phyloP scores from a whole-genome alignment of 2,329 filamentous ascomycete genomes.

The Cladophialophora yegresii region DNA sequence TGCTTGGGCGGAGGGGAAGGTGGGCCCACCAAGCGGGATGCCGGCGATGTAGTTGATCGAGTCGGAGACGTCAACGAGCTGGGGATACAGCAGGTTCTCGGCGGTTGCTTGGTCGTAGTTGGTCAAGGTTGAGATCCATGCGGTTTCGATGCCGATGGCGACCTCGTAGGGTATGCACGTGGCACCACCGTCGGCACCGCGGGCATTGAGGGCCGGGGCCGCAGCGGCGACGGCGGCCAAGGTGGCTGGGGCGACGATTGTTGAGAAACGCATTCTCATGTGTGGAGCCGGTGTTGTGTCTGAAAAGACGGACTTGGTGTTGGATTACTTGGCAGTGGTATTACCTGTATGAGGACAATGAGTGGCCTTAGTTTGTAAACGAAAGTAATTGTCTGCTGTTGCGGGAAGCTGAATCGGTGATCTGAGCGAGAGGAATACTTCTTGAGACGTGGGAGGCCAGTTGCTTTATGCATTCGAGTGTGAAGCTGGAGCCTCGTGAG shows the following conservation, averaged over 20 bases:
- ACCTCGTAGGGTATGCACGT: conserved; percentile 28
- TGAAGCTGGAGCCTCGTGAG: background rate
- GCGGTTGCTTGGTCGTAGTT: conserved; percentile 28
- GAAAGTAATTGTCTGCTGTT: conserved; percentile 8
- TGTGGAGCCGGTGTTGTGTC: background rate
- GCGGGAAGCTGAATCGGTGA: conserved; percentile 16
- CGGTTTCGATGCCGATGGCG: conserved; percentile 26
- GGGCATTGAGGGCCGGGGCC: conserved; percentile 13
- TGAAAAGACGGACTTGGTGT: background rate
- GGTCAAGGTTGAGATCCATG: conserved; percentile 31
- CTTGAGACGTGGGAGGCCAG: background rate
- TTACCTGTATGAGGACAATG: conserved; percentile 18
- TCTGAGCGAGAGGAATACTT: conserved; percentile 1
- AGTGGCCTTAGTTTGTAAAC: conserved; percentile 17
- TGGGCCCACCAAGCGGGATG: conserved; percentile 38
- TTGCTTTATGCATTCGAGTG: conserved; percentile 13
- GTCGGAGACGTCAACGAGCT: conserved; percentile 42
- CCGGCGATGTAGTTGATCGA: conserved; percentile 37
- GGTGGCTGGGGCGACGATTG: conserved; percentile 23
- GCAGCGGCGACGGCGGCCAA: conserved; percentile 24
- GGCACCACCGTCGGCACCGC: conserved; percentile 5
- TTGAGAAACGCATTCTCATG: conserved; percentile 28
- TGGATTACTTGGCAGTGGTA: conserved; percentile 11
- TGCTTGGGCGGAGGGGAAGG: conserved; percentile 40
- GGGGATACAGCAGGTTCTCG: conserved; percentile 34